Evolutionary conservation across 768 basidiomycete species (phyloP), one percentile per base, ranked within the genome.

Genomic region (Sarcodon aspratus): DNA sequence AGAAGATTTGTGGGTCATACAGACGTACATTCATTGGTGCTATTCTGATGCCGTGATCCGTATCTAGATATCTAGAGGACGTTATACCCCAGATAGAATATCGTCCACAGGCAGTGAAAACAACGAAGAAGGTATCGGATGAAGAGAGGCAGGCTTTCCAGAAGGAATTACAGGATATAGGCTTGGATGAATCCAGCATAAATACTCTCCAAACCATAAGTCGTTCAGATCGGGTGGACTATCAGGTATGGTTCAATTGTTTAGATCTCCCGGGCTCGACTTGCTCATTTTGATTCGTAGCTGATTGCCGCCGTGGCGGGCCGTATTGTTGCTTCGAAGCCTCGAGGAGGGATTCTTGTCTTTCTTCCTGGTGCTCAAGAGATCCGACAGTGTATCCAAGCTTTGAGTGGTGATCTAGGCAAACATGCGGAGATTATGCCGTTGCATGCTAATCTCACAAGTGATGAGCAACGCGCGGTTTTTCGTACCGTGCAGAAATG

Each of bases 351-450:
- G 6, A 78, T 96, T 42, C 72, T 97, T 18, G 77, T 96, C 40
- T 97, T 97, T 65, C 69, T 93, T 48, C 80, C 90, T n/a, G 93
- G 93, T 61, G 84, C 91, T 1, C 85, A 85, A 63, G 88, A 92
- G 59, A 92, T 92, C 54, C 76, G 79, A 15, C 79, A 84, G 52
- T 87, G 85, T 56, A 78, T 89, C 15, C 76, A 82, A 10, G 69
- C 74, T 4, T 65, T 92, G 38, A 69, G 67, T 12, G 59, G 58
- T 36, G 54, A 60, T 0, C 50, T 55, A 3, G 61, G 61, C 7
- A 68, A 67, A 36, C 59, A 70, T 21, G 70, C 67, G 4, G 73
- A 75, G 31, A 72, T 85, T 45, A 70, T 92, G 21, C 88, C 93
- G 0, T 74, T 97, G 0, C 93, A 96, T 58, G 90, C 93, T 9